A percentile compares a stretch with the other conserved stretches of the same genome.
Evolutionary conservation across 164 flowering plant species (phyloP).

Genomic region (Vitis labrusca): DNA sequence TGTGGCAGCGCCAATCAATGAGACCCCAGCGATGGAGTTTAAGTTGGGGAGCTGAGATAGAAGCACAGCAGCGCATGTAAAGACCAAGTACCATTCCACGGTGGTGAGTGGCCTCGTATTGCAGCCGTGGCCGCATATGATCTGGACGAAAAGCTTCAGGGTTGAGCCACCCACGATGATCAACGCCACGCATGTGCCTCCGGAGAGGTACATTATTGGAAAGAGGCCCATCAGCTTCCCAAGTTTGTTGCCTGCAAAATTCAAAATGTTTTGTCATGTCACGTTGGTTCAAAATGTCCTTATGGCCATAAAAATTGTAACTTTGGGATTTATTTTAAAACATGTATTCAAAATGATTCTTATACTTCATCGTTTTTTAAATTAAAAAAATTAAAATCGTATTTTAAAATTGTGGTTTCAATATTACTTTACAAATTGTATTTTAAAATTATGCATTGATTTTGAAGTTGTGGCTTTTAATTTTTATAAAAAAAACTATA

Average conservation of each 20-base stretch:
- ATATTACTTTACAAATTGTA: no score
- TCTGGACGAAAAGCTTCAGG: constrained; percentile 11
- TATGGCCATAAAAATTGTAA: no score
- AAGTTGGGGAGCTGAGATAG: constrained; percentile 28
- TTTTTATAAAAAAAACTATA: no score
- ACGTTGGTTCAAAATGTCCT: no score
- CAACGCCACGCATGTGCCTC: constrained; percentile 21
- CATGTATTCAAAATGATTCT: no score
- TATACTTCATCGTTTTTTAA: no score
- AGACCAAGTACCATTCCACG: constrained; percentile 30
- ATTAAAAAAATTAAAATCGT: no score
- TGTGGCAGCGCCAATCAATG: constrained; percentile 26
- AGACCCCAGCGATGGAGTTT: constrained; percentile 28
- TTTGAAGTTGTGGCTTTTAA: no score
- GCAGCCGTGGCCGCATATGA: constrained; percentile 11
- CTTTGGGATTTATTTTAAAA: no score
- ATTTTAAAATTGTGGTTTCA: no score
- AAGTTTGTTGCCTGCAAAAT: constrained; percentile 17
- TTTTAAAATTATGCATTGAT: no score
- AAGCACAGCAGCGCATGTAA: constrained; percentile 17
- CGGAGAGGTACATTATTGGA: constrained; percentile 28
- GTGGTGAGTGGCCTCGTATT: constrained; percentile 9
- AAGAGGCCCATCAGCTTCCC: constrained; percentile 19
- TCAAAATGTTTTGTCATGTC: no score
- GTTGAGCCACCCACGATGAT: constrained; percentile 23